A percentile compares a stretch with the other conserved stretches of the same genome.
phyloP scores from a whole-genome alignment of 1,139 yeast genomes.

The Saccharomycopsis crataegensis region DNA sequence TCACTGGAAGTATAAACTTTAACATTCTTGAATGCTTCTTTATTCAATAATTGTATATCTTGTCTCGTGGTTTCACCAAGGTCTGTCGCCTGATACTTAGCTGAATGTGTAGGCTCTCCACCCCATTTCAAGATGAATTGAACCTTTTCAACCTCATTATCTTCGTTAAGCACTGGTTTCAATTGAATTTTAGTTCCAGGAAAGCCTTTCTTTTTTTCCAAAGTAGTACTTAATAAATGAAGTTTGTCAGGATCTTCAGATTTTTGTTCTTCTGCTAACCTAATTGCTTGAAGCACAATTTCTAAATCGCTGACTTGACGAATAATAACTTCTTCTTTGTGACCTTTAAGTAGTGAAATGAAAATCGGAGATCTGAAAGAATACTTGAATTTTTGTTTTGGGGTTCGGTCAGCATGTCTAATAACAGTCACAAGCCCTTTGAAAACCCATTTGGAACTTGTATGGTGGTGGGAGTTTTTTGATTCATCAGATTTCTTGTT shows the following conservation, averaged over 20 bases:
- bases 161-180: slow-evolving; percentile 72
- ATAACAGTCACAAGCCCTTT: slow-evolving; percentile 89
- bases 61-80: slow-evolving; percentile 94
- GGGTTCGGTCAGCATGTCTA: slow-evolving; percentile 97
- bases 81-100: slow-evolving; percentile 88
- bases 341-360: slow-evolving; percentile 83
- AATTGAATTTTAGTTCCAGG: slow-evolving; percentile 97
- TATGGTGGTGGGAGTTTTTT: background rate
- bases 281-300: slow-evolving; percentile 79
- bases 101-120: slow-evolving; percentile 98
- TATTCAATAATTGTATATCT: slow-evolving; percentile 78
- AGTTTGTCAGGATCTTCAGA: slow-evolving; percentile 79
- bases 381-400: slow-evolving; percentile 96
- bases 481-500: background rate
- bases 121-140: slow-evolving; percentile 98
- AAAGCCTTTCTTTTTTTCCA: slow-evolving; percentile 79
- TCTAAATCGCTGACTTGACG: slow-evolving; percentile 81
- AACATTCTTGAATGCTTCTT: slow-evolving; percentile 76
- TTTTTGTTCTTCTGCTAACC: slow-evolving; percentile 67
- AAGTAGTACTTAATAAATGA: slow-evolving; percentile 67
- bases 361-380: slow-evolving; percentile 86
- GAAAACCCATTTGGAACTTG: slow-evolving; percentile 72
- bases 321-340: slow-evolving; percentile 91
- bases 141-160: slow-evolving; percentile 82
- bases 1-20: slow-evolving; percentile 89